Conservation (phyloP, 768 basidiomycete species). For the Mrakia gelida region DNA sequence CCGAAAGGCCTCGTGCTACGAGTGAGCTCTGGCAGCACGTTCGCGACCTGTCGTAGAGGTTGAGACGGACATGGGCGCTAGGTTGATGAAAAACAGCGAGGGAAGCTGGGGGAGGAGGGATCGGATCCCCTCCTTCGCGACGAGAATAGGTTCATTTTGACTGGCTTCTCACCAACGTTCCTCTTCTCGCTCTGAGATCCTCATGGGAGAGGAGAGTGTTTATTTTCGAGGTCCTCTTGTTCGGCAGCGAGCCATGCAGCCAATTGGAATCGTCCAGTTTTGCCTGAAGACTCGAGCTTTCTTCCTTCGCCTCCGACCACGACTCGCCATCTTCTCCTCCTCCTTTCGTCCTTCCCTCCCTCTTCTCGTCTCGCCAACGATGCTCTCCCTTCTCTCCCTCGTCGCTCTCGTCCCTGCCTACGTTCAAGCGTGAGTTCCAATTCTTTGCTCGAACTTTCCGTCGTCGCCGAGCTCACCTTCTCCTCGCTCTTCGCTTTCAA, state of each 20-base stretch:
- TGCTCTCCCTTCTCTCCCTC: background rate
- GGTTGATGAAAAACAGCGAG: no score
- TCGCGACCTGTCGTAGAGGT: no score
- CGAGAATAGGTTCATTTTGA: no score
- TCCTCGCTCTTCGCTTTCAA: background rate
- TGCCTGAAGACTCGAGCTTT: background rate
- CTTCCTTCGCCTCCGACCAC: background rate
- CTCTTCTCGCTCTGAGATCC: no score
- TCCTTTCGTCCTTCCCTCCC: background rate
- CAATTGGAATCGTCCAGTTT: no score
- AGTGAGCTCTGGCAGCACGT: no score
- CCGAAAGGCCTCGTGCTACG: no score
- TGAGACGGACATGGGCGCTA: no score
- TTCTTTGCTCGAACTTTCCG: background rate
- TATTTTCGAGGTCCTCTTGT: background rate
- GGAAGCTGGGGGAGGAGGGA: no score
- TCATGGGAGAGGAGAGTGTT: no score
- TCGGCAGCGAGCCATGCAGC: background rate
- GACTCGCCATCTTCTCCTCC: background rate
- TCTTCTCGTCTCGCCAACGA: slow-evolving; percentile 4
- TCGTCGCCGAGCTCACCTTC: background rate
- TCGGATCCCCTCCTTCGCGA: no score
- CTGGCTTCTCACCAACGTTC: no score
- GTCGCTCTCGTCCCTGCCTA: slow-evolving; percentile 6
- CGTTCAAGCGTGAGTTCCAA: slow-evolving; percentile 19